Percentiles rank a stretch among this genome's conserved stretches.
Evolutionary conservation across 2,329 filamentous ascomycete genomes (phyloP).

Genomic region (Pseudogymnoascus sp.): DNA sequence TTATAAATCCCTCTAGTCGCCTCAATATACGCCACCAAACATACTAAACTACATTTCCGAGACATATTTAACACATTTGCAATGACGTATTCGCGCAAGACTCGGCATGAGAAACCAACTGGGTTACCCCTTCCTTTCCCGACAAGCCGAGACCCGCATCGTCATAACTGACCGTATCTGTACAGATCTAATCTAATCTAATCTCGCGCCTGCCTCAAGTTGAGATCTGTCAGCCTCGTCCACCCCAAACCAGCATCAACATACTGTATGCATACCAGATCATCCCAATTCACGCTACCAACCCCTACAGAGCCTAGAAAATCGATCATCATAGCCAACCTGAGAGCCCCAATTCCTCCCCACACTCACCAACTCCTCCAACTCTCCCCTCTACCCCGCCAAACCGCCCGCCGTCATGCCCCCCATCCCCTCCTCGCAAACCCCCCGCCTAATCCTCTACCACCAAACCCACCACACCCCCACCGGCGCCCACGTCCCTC

Average conservation of each 20-base stretch:
- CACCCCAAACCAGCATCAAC: background rate
- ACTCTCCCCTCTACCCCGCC: background rate
- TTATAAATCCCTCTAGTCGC: background rate
- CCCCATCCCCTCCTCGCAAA: conserved; percentile 21
- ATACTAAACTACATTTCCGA: background rate
- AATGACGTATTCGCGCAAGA: background rate
- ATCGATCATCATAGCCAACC: background rate
- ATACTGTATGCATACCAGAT: background rate
- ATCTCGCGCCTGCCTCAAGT: background rate
- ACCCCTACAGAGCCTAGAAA: background rate
- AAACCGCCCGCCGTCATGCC: conserved; percentile 19
- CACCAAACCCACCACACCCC: conserved; percentile 56
- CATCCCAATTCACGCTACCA: background rate
- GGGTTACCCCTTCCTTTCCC: background rate
- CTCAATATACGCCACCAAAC: background rate
- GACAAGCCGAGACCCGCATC: background rate
- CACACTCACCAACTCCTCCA: background rate
- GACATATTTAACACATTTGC: background rate
- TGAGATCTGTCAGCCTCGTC: background rate
- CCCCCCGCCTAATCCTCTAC: conserved; percentile 44
- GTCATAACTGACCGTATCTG: background rate
- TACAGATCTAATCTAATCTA: conserved; percentile 1
- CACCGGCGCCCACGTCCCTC: conserved; percentile 45
- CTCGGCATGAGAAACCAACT: background rate
- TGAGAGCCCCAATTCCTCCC: background rate